These are phyloP conservation scores for Ascodesmis nigricans DNA, from an alignment of 495 filamentous ascomycete species.

Conservation along the genomic window DNA sequence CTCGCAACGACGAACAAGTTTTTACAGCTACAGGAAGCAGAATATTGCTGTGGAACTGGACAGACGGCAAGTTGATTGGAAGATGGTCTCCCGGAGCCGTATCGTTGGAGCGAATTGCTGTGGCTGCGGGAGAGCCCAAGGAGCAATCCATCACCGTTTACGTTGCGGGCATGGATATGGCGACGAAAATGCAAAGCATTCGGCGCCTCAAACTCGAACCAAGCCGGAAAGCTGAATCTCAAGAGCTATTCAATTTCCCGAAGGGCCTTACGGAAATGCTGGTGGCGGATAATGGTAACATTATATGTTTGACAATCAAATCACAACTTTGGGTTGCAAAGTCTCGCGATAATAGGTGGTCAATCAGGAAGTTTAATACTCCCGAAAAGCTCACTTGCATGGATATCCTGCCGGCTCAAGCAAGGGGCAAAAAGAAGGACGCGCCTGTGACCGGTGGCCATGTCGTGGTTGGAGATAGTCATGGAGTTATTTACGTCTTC, in stretches of 20 bases:
- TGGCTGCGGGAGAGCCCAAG: slow-evolving; percentile 7
- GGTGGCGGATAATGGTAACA: neutral
- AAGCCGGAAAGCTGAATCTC: neutral
- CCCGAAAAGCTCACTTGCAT: slow-evolving; percentile 24
- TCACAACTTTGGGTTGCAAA: neutral
- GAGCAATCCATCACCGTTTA: slow-evolving; percentile 9
- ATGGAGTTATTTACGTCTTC: slow-evolving; percentile 47
- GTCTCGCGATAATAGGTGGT: neutral
- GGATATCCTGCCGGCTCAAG: slow-evolving; percentile 27
- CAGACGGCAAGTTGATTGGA: slow-evolving; percentile 29
- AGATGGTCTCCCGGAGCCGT: slow-evolving; percentile 28
- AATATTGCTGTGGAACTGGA: slow-evolving; percentile 60
- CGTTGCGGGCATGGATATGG: slow-evolving; percentile 1
- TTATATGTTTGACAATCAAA: slow-evolving; percentile 1
- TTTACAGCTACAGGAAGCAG: slow-evolving; percentile 44
- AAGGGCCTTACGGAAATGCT: slow-evolving; percentile 1
- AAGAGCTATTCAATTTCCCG: too few relatives aligned
- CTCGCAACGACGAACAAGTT: slow-evolving; percentile 32
- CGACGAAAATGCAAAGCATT: neutral
- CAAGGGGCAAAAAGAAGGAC: slow-evolving; percentile 19
- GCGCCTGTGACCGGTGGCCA: slow-evolving; percentile 30
- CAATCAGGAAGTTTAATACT: slow-evolving; percentile 9
- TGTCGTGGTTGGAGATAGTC: slow-evolving; percentile 48
- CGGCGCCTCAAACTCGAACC: neutral
- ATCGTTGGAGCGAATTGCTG: slow-evolving; percentile 21